Evolutionary conservation across 164 flowering plant species (phyloP).

Genomic region (Magnolia kwangsiensis): DNA sequence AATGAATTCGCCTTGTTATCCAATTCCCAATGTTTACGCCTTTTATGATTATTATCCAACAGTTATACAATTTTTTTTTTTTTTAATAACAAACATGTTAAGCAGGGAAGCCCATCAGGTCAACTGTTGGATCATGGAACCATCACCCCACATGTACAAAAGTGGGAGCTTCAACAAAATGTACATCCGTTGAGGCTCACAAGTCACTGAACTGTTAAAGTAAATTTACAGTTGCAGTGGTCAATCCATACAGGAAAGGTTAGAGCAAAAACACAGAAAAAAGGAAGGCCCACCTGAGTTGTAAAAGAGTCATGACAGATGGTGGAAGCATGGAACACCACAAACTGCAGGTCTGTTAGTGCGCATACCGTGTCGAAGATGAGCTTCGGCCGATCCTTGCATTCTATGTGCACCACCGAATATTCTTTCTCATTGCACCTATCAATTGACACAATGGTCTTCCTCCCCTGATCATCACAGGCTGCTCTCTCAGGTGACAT

Average conservation of each 20-base stretch:
- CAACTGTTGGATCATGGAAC: neutral
- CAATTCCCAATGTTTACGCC: too few relatives aligned
- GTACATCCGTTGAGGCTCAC: too few relatives aligned
- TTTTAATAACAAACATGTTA: too few relatives aligned
- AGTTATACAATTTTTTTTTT: too few relatives aligned
- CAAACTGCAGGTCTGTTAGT: constrained; percentile 67
- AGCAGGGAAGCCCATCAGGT: neutral
- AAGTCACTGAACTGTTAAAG: neutral
- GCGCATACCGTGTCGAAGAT: constrained; percentile 78
- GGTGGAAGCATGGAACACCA: constrained; percentile 65
- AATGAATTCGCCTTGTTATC: too few relatives aligned
- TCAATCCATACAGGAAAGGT: neutral
- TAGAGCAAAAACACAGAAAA: neutral
- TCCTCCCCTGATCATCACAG: constrained; percentile 19
- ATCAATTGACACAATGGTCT: constrained; percentile 37
- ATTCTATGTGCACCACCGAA: constrained; percentile 45
- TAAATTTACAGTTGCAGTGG: neutral
- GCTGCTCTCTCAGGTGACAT: neutral
- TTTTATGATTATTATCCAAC: too few relatives aligned
- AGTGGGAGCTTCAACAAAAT: too few relatives aligned
- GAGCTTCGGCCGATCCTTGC: constrained; percentile 55
- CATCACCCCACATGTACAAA: neutral
- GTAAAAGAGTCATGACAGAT: constrained; percentile 35
- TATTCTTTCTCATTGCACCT: constrained; percentile 60
- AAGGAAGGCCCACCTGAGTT: constrained; percentile 44